phyloP scores from a whole-genome alignment of 805 yeast genomes.

The Blastobotrys mokoenaii region DNA sequence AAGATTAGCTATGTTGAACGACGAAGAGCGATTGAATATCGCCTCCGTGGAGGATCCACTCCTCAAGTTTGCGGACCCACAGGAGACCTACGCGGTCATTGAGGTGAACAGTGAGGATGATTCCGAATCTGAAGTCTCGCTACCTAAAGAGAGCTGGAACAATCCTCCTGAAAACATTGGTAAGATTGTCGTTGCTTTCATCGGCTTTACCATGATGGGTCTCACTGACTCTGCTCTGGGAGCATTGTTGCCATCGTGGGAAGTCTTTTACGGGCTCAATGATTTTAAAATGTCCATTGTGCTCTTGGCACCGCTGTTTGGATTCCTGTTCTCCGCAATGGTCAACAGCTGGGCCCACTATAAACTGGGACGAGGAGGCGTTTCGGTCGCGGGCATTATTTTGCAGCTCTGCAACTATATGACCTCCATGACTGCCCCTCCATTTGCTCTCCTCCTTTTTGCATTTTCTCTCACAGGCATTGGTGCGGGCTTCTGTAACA shows the following conservation, averaged over 20 bases:
- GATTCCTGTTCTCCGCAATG: conserved; percentile 47
- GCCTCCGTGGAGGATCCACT: conserved; percentile 1
- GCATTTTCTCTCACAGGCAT: conserved; percentile 39
- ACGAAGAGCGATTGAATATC: background rate
- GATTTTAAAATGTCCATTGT: conserved; percentile 42
- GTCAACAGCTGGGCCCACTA: conserved; percentile 36
- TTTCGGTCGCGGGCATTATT: conserved; percentile 30
- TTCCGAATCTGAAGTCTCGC: background rate
- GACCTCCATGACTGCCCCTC: conserved; percentile 33
- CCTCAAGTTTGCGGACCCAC: background rate
- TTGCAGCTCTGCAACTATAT: conserved; percentile 33
- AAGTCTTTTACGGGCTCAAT: conserved; percentile 38
- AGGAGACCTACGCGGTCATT: background rate
- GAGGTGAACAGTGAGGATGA: background rate
- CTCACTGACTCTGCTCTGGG: conserved; percentile 57
- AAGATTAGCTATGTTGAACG: background rate
- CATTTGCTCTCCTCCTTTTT: conserved; percentile 33
- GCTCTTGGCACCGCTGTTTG: conserved; percentile 44
- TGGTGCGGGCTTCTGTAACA: conserved; percentile 50
- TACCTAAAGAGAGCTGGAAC: conserved; percentile 12
- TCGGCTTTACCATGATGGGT: conserved; percentile 42
- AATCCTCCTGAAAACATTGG: conserved; percentile 10
- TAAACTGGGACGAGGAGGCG: conserved; percentile 41
- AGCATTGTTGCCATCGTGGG: conserved; percentile 46
- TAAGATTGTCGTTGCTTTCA: conserved; percentile 12